Percentiles rank a stretch among this genome's conserved stretches.
phyloP scores from a whole-genome alignment of 1,139 yeast species.

The Suhomyces bokatorum region DNA sequence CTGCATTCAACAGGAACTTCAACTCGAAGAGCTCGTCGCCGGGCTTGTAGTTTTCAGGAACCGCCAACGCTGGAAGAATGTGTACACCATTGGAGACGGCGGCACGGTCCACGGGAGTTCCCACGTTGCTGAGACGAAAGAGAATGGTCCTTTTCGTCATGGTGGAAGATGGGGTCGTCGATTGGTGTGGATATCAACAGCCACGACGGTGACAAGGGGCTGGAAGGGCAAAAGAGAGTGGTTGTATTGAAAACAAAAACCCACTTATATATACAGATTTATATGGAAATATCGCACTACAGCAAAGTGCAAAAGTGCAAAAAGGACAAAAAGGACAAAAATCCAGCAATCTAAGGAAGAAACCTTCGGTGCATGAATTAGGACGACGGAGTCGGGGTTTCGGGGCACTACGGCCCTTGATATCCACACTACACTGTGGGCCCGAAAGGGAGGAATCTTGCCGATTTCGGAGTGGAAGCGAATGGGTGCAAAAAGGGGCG shows the following conservation, averaged over 20 bases:
- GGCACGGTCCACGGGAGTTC: slow-evolving; percentile 55
- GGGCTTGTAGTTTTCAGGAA: slow-evolving; percentile 34
- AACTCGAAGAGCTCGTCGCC: slow-evolving; percentile 56
- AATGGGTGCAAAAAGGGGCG: slow-evolving; percentile 17
- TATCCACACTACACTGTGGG: background rate
- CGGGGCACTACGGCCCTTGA: background rate
- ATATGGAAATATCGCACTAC: background rate
- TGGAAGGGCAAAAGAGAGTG: too few species aligned
- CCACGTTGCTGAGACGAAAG: slow-evolving; percentile 53
- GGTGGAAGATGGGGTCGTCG: background rate
- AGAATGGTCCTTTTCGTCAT: slow-evolving; percentile 31
- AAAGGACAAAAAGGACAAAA: background rate
- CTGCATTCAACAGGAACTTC: slow-evolving; percentile 69
- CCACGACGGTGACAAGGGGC: too few species aligned
- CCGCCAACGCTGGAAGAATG: slow-evolving; percentile 60
- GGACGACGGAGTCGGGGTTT: background rate
- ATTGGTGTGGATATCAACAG: too few species aligned
- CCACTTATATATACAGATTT: background rate
- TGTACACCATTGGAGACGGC: slow-evolving; percentile 57
- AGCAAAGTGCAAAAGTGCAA: background rate
- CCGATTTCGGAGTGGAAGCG: background rate
- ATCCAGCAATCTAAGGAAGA: background rate
- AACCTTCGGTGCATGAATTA: background rate
- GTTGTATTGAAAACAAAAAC: too few species aligned
- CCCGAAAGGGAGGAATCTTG: background rate